Evolutionary conservation across 1,139 yeast genomes (phyloP), one percentile per base, ranked within the genome.

Genomic region (Candida freyschussii): DNA sequence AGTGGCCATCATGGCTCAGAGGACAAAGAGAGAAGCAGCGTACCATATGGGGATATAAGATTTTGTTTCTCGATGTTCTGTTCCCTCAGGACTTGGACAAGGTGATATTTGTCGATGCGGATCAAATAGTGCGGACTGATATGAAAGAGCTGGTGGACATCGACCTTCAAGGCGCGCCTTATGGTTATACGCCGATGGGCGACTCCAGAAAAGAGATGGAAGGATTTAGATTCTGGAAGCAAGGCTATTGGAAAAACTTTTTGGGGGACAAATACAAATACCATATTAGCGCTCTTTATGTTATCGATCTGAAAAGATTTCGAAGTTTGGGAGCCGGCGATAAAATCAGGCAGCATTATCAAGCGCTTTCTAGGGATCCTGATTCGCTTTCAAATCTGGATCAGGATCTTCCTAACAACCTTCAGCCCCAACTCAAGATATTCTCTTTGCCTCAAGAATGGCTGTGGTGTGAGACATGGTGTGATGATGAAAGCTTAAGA

Each of bases 391-490:
- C 86, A 12, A 86, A 85, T 48, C 66, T 89, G 44, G 98, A 87
- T 53, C 97, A 89, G 55, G 97, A 91, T 55, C 68, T 91, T 44
- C 89, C 96, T 10, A 91, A 91, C 55, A 85, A 85, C 52, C 50
- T 89, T 47, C 98, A 91, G 56, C 52, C 67, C 21, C 59, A 59
- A 25, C 57, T 86, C 14, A 82, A 80, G 27, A 86, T 86, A 17
- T 71, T 65, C 50, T 79, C 93, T 15, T 63, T 85, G 26, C 84
- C 87, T 2, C 82, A 80, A 48, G 86, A 82, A 29, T 86, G 94
- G 93, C 62, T 84, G 24, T 86, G 95, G 95, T 85, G 95, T 58
- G 95, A 85, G 51, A 84, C 95, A 0, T 86, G 95, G 95, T 84
- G 95, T 53, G 65, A 77, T n/a, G 83, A 75, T 44, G 79, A 70